Conservation (phyloP, 768 basidiomycete genomes). For the Leucosporidium scottii region DNA sequence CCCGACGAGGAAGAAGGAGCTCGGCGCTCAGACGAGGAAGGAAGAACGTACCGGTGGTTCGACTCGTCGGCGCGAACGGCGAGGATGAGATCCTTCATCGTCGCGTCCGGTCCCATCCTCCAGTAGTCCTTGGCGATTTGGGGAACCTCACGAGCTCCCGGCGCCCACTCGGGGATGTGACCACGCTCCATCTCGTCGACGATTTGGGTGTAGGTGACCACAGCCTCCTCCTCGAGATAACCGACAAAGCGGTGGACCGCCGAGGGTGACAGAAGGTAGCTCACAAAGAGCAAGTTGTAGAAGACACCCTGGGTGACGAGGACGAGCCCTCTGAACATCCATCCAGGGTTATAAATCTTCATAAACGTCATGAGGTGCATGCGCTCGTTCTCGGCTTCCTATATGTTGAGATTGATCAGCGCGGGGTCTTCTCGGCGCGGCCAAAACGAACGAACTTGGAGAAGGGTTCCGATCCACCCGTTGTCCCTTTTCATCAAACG, state of each 20-base stretch:
- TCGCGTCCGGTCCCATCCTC: slow-evolving; percentile 62
- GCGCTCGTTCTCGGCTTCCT: slow-evolving; percentile 94
- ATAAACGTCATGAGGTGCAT: slow-evolving; percentile 72
- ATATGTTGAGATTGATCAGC: slow-evolving; percentile 44
- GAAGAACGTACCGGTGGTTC: slow-evolving; percentile 55
- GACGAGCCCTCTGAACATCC: slow-evolving; percentile 71
- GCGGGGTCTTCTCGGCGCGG: neutral
- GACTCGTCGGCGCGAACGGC: slow-evolving; percentile 43
- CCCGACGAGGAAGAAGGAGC: too few relatives aligned
- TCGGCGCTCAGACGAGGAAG: neutral
- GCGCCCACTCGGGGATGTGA: slow-evolving; percentile 66
- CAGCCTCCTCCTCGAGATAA: slow-evolving; percentile 78
- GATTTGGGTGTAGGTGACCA: slow-evolving; percentile 56
- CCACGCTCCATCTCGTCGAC: slow-evolving; percentile 78
- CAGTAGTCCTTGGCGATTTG: slow-evolving; percentile 94
- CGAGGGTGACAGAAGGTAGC: slow-evolving; percentile 11
- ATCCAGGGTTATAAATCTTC: slow-evolving; percentile 72
- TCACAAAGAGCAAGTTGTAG: slow-evolving; percentile 50
- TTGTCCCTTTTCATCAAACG: slow-evolving; percentile 67
- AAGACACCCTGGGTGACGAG: slow-evolving; percentile 77
- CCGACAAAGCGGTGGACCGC: slow-evolving; percentile 37
- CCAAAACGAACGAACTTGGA: neutral
- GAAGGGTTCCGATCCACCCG: slow-evolving; percentile 31
- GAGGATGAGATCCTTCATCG: slow-evolving; percentile 36
- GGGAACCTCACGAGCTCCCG: slow-evolving; percentile 58